Evolutionary conservation across 495 filamentous ascomycete species (phyloP).

Genomic region (Xylaria intraflava): DNA sequence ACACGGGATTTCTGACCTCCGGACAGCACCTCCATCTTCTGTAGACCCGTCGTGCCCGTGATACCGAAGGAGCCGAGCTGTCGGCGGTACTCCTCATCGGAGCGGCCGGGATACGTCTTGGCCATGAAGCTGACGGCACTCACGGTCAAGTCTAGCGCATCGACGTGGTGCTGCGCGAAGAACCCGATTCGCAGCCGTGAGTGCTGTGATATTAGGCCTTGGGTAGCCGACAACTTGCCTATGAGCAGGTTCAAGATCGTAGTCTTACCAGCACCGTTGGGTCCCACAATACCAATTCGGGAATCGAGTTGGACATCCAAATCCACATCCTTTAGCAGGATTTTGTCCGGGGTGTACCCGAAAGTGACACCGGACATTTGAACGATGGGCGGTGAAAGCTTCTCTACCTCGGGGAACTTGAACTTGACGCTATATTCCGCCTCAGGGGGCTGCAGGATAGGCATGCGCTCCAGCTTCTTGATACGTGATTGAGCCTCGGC

Average conservation of each 20-base stretch:
- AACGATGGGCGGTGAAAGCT: conserved; percentile 93
- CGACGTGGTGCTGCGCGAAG: conserved; percentile 98
- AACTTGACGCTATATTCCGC: conserved; percentile 95
- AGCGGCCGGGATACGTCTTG: conserved; percentile 79
- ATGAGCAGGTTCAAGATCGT: conserved; percentile 93
- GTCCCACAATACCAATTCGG: conserved; percentile 95
- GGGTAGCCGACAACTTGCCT: conserved; percentile 69
- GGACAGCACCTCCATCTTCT: conserved; percentile 90
- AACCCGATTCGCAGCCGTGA: conserved; percentile 85
- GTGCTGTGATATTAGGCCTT: conserved; percentile 79
- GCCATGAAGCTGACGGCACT: conserved; percentile 94
- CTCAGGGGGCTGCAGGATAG: conserved; percentile 83
- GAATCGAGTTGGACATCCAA: conserved; percentile 97
- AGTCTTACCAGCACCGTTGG: conserved; percentile 98
- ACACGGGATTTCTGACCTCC: conserved; percentile 98
- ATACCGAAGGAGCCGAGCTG: conserved; percentile 97
- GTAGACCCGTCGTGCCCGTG: conserved; percentile 92
- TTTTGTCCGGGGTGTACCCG: conserved; percentile 75
- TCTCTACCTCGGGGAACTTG: conserved; percentile 96
- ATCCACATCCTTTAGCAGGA: conserved; percentile 78
- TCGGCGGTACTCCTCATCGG: conserved; percentile 93
- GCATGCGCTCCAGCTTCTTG: conserved; percentile 98
- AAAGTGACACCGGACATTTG: conserved; percentile 94
- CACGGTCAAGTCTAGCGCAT: conserved; percentile 83
- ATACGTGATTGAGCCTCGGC: conserved; percentile 97